Base-by-base conservation (phyloP, 169 alveolate genomes). In the Neospora caninum region DNA sequence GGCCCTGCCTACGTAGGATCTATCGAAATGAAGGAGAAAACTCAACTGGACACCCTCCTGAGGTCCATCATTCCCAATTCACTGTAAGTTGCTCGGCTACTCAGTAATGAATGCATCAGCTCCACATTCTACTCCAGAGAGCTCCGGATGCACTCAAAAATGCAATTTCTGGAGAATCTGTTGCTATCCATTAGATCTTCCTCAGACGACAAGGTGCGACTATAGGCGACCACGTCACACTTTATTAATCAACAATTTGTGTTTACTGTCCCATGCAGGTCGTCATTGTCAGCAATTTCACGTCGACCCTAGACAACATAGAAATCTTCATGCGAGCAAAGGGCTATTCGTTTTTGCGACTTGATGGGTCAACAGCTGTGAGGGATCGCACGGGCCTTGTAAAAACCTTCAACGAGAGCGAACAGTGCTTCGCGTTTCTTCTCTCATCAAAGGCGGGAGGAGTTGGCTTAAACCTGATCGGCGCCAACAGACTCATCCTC, bases 381-480 rank as follows among this genome's bases (percentile, higher is more conserved):
- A 41, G 13, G 27, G 39, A 34, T 10, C 38, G 94, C n/a, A 36
- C 58, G 18, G 88, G 38, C 39, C 1, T 91, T n/a, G 94, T 91
- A 22, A 42, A 91, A 25, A 70, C 53, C 36, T 91, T 91, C 38
- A 91, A 91, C 54, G 39, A 29, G 36, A 83, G 67, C 49, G 10
- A 41, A n/a, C 18, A 38, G 31, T 18, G 13, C 73, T 42, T 41
- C 6, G 88, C 49, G 36, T 78, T 91, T 70, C 78, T 91, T n/a
- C 78, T 91, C 27, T 91, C 94, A 29, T 91, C 94, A 31, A 91
- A 91, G 80, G 94, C 94, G 4, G 94, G 94, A 41, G 94, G 94
- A 27, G 82, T 73, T 13, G 94, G 94, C 22, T 70, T 91, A 29
- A 91, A 91, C 53, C 88, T 91, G 2, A 91, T 70, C 25, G 94